Evolutionary conservation across 495 filamentous ascomycete genomes (phyloP).

Genomic region (Ramalina intermedia): DNA sequence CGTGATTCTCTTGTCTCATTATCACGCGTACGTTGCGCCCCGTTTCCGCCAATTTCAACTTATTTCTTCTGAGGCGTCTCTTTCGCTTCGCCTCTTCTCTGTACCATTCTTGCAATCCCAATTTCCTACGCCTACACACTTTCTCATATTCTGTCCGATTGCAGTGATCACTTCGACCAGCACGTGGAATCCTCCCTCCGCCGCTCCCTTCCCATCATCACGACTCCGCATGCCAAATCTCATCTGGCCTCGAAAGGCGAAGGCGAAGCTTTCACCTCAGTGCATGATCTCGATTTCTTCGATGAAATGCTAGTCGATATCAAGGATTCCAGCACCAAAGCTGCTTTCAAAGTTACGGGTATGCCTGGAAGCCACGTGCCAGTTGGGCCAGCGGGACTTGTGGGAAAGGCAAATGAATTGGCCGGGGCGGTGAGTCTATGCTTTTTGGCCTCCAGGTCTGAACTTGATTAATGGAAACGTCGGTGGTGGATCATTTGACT

Average conservation of each 20-base stretch:
- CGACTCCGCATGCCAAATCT: slow-evolving; percentile 45
- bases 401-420: slow-evolving; percentile 40
- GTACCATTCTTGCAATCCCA: too few relatives aligned
- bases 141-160: neutral
- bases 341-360: slow-evolving; percentile 42
- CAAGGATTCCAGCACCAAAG: slow-evolving; percentile 15
- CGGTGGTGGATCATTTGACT: neutral
- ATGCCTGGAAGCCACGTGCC: slow-evolving; percentile 63
- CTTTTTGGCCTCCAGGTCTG: too few relatives aligned
- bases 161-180: slow-evolving; percentile 48
- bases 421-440: slow-evolving; percentile 35
- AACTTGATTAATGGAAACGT: neutral
- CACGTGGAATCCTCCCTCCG: slow-evolving; percentile 43
- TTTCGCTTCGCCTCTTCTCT: too few relatives aligned
- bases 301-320: slow-evolving; percentile 38
- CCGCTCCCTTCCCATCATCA: slow-evolving; percentile 47
- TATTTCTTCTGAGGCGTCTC: neutral
- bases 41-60: neutral
- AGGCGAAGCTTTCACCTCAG: slow-evolving; percentile 36
- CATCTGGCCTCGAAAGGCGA: slow-evolving; percentile 28
- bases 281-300: slow-evolving; percentile 41
- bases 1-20: slow-evolving; percentile 47
- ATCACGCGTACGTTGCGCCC: slow-evolving; percentile 36
- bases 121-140: too few relatives aligned
- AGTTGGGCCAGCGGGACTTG: slow-evolving; percentile 18